Evolutionary conservation across 352 stramenopile species (phyloP).

Genomic region (Lagenidium giganteum): DNA sequence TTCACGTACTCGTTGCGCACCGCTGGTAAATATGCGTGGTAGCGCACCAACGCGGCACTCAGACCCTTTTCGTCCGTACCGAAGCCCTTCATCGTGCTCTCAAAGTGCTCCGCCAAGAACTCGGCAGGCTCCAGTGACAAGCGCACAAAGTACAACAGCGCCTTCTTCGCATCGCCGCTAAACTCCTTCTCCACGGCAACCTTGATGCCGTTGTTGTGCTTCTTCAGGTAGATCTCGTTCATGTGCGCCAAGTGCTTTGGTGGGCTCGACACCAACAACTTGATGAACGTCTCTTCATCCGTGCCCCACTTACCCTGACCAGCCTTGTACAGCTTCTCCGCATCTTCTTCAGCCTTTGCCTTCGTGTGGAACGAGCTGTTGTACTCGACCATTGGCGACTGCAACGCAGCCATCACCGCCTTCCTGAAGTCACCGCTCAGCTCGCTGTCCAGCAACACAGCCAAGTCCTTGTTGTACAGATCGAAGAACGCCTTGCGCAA

Average conservation of each 20-base stretch:
- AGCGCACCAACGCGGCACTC: slow-evolving; percentile 23
- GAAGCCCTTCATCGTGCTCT: slow-evolving; percentile 31
- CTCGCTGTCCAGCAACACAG: slow-evolving; percentile 54
- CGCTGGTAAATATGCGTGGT: slow-evolving; percentile 18
- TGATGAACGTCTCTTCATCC: slow-evolving; percentile 61
- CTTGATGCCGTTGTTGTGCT: slow-evolving; percentile 58
- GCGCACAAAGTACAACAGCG: slow-evolving; percentile 37
- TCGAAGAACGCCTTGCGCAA: slow-evolving; percentile 74
- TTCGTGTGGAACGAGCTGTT: slow-evolving; percentile 53
- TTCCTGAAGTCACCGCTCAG: slow-evolving; percentile 67
- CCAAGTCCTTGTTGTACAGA: slow-evolving; percentile 70
- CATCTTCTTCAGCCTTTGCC: slow-evolving; percentile 43
- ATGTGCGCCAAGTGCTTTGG: slow-evolving; percentile 48
- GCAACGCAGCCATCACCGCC: slow-evolving; percentile 53
- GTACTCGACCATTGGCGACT: slow-evolving; percentile 26
- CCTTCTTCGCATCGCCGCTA: slow-evolving; percentile 43
- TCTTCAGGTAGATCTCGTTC: slow-evolving; percentile 63
- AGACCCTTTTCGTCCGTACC: slow-evolving; percentile 33
- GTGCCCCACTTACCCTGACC: slow-evolving; percentile 72
- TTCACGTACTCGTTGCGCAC: slow-evolving; percentile 24
- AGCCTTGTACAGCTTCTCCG: slow-evolving; percentile 60
- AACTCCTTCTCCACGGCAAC: slow-evolving; percentile 63
- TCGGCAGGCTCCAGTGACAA: slow-evolving; percentile 29
- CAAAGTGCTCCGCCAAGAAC: slow-evolving; percentile 22
- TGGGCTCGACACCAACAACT: slow-evolving; percentile 52